Percentiles rank a stretch among this genome's conserved stretches.
Evolutionary conservation across 768 basidiomycete genomes (phyloP).

Genomic region (Panaeolus cyanescens): DNA sequence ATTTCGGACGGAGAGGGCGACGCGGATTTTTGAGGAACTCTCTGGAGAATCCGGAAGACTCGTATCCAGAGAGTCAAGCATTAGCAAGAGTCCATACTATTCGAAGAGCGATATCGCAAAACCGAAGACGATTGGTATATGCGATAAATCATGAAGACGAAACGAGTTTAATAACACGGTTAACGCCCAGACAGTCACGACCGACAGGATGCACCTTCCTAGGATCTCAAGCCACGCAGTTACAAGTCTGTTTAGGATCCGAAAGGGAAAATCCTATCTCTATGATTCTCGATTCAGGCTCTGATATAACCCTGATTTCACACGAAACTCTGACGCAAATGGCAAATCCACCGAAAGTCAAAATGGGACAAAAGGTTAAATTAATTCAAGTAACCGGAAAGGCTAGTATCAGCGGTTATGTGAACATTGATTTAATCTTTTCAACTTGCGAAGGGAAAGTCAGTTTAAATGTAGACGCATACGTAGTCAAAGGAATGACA

Average conservation of each 20-base stretch:
- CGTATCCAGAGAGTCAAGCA: background rate
- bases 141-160: too few species aligned
- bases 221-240: constrained; percentile 26
- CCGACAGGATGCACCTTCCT: constrained; percentile 34
- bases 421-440: constrained; percentile 25
- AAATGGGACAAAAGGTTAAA: constrained; percentile 27
- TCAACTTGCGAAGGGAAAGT: constrained; percentile 21
- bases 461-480: constrained; percentile 26
- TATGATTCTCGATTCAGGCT: constrained; percentile 30
- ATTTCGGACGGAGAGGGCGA: constrained; percentile 12
- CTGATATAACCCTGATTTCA: constrained; percentile 38
- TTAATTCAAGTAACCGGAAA: constrained; percentile 33
- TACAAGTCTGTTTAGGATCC: background rate
- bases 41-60: background rate
- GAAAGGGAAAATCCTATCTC: background rate
- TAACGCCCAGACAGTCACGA: constrained; percentile 12
- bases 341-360: constrained; percentile 13
- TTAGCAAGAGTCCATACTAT: background rate
- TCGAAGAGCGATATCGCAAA: too few species aligned
- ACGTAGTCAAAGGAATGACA: constrained; percentile 31
- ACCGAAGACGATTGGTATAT: constrained; percentile 1
- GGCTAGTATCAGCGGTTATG: constrained; percentile 25
- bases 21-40: constrained; percentile 4
- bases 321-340: constrained; percentile 6
- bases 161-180: background rate